Evolutionary conservation across 257 asterid species (phyloP).

Genomic region (Solanum raphanifolium): DNA sequence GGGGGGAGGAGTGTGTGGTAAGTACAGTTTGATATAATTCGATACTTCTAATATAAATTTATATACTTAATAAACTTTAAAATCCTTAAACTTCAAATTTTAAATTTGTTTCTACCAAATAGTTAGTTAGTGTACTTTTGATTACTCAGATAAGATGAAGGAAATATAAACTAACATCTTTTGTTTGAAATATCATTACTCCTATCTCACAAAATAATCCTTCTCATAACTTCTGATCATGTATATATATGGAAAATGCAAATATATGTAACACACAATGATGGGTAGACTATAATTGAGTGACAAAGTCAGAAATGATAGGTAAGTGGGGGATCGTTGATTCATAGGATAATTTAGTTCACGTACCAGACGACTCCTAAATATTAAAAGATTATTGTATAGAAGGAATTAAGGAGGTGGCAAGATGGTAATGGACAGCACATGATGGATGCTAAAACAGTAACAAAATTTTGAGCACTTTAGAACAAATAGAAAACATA

Average conservation of each 20-base stretch:
- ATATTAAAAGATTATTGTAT: background rate
- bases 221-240: background rate
- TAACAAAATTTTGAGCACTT: background rate
- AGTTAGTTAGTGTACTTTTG: background rate
- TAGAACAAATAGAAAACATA: constrained; percentile 9
- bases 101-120: fast-evolving
- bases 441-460: constrained; percentile 13
- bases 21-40: background rate
- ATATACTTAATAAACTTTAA: background rate
- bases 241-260: background rate
- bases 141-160: background rate
- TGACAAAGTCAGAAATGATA: background rate
- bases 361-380: background rate
- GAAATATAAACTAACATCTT: background rate
- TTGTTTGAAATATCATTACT: background rate
- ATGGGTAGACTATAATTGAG: background rate
- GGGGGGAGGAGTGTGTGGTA: background rate
- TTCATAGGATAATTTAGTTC: background rate
- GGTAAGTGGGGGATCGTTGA: background rate
- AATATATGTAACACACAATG: background rate
- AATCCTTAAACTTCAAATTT: background rate
- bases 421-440: constrained; percentile 16
- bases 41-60: background rate
- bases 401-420: background rate
- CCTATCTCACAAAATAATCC: background rate